Evolutionary conservation across 192 early-diverging fungal species (phyloP), one percentile per base, ranked within the genome.

Genomic region (Bifiguratus adelaidae): DNA sequence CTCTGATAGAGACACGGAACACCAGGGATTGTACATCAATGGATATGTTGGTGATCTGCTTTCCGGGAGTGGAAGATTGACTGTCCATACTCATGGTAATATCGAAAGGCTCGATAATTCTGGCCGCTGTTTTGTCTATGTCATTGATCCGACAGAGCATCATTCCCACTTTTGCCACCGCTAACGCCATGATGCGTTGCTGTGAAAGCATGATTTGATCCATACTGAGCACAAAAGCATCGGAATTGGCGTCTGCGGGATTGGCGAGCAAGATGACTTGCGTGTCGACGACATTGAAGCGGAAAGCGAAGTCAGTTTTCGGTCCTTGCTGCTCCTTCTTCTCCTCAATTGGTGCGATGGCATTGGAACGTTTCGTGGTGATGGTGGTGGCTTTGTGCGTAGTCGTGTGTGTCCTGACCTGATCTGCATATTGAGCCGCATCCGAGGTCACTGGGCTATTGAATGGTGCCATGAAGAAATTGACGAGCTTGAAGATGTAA

Each of bases 31-130:
- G 65, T 3, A 88, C 48, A 32, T 82, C 76, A 2, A 86, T 47
- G 0, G 67, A 65, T 6, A 82, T 58, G 16, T 68, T 72, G 2
- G 78, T 77, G 11, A 77, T 55, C 22, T 68, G 60, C 30, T 77
- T 66, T 8, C 72, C 78, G 0, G 71, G 65, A 0, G 53, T 59
- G 3, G 75, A 74, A 21, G 56, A 62, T 41, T 87, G 80, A 20
- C 44, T 45, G 3, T 60, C 50, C 71, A 86, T 74, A 0, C 66
- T 67, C 13, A 82, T 27, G 2, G 73, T 71, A 0, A 89, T 38
- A 15, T 85, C 76, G 55, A 89, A 88, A 36, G 78, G 75, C 44
- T 91, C 79, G 38, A 93, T 77, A 41, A 93, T 79, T 7, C 69
- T 75, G 25, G 87, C 53, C 11, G 66, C 55, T 0, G 86, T 80